Percentiles rank a stretch among this genome's conserved stretches.
phyloP scores from a whole-genome alignment of 495 filamentous ascomycete genomes.

The Saxophila tyrrhenica region DNA sequence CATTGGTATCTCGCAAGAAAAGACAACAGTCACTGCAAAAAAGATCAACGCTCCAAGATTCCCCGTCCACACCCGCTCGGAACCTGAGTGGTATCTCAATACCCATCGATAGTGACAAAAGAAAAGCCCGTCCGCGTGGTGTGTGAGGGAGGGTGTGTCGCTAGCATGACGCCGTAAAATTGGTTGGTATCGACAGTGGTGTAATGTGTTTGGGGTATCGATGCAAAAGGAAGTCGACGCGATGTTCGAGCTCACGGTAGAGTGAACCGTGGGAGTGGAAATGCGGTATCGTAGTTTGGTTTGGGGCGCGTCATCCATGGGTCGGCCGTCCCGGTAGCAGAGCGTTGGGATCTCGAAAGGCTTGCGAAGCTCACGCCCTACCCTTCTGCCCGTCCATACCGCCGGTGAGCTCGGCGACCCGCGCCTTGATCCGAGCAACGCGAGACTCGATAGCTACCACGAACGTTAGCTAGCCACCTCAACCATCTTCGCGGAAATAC shows the following conservation, averaged over 20 bases:
- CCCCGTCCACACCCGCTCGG: no score
- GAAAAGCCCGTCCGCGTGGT: neutral
- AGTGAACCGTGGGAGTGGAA: no score
- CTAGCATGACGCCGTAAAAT: neutral
- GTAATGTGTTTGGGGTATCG: no score
- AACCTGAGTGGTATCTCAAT: no score
- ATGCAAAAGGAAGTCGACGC: neutral
- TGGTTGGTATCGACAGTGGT: neutral
- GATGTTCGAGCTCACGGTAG: neutral
- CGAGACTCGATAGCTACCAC: slow-evolving; percentile 78
- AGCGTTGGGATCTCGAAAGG: neutral
- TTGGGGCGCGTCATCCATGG: no score
- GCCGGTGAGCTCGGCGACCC: slow-evolving; percentile 86
- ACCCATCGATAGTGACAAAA: no score
- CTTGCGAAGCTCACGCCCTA: neutral
- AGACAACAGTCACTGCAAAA: no score
- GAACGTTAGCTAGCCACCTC: slow-evolving; percentile 1
- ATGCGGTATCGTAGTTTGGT: no score
- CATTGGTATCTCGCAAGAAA: no score
- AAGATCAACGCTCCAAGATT: no score
- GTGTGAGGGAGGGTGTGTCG: neutral
- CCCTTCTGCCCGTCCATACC: slow-evolving; percentile 3
- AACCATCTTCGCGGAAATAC: neutral
- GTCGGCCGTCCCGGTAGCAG: neutral
- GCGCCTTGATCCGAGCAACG: slow-evolving; percentile 93